Percentiles rank a stretch among this genome's conserved stretches.
Evolutionary conservation across 2,329 filamentous ascomycete genomes (phyloP).

Genomic region (Fusarium circinatum): DNA sequence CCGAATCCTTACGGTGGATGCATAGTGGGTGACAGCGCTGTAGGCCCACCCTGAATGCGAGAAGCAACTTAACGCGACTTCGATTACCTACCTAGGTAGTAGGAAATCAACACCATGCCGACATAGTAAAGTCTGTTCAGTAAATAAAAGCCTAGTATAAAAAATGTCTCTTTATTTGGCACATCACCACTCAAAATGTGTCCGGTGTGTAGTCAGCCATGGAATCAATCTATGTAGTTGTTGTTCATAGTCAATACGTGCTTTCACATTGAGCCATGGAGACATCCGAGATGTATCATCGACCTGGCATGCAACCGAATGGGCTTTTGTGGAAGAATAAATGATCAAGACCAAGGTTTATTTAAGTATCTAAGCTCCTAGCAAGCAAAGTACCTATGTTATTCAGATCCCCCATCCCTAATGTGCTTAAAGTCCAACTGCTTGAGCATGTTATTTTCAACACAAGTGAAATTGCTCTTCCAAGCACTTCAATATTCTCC

Average conservation of each 20-base stretch:
- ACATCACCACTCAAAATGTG: rapidly evolving
- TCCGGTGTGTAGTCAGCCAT: background rate
- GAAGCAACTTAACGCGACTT: background rate
- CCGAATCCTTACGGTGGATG: background rate
- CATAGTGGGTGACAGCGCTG: background rate
- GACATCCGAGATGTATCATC: too few relatives aligned
- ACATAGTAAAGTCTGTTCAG: background rate
- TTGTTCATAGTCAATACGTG: background rate
- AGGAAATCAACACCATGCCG: background rate
- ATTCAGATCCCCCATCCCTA: too few relatives aligned
- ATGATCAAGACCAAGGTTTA: background rate
- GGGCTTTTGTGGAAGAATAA: background rate
- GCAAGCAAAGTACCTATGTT: background rate
- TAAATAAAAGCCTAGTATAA: too few relatives aligned
- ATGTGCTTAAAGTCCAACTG: background rate
- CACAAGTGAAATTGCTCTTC: background rate
- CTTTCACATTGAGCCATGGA: background rate
- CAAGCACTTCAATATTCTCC: background rate
- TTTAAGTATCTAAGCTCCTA: background rate
- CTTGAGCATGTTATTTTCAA: background rate
- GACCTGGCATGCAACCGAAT: background rate
- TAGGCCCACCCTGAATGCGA: background rate
- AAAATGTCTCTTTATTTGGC: background rate
- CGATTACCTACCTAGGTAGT: too few relatives aligned
- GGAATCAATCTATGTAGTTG: background rate